Evolutionary conservation across 148 eudicot species (phyloP).

Genomic region (Polygonum maritimum): DNA sequence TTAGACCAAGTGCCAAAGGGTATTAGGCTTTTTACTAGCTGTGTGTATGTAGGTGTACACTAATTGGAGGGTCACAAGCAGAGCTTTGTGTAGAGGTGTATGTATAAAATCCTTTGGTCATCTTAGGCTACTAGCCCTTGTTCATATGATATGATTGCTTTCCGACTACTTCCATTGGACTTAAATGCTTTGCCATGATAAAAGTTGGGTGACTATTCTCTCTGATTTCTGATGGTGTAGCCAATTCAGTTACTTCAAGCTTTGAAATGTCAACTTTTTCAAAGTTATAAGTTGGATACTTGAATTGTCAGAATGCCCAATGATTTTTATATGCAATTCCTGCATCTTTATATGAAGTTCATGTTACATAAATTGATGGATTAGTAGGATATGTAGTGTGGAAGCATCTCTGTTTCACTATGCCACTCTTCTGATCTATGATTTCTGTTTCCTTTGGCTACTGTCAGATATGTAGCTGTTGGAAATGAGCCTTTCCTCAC

Average conservation of each 20-base stretch:
- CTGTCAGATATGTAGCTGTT: slow-evolving; percentile 67
- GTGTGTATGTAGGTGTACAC: not conserved
- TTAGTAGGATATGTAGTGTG: not conserved
- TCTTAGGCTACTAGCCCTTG: not conserved
- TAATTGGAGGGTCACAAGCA: not conserved
- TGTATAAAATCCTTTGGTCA: not conserved
- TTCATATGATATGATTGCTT: not conserved
- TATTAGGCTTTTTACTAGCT: not conserved
- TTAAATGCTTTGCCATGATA: not conserved
- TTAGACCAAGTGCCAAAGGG: not conserved
- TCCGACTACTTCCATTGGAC: not conserved
- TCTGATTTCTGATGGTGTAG: not conserved
- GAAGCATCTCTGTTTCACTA: not conserved
- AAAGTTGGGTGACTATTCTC: not conserved
- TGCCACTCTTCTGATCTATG: not conserved
- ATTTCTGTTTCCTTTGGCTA: not conserved
- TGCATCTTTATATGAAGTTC: not conserved
- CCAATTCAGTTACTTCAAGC: not conserved
- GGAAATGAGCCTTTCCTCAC: slow-evolving; percentile 86
- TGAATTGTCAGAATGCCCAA: not conserved
- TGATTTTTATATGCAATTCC: not conserved
- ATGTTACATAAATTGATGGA: not conserved
- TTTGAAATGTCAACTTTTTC: not conserved
- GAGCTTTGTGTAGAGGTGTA: not conserved
- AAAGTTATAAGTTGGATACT: not conserved